phyloP scores from a whole-genome alignment of 306 rosid genomes.

The Urtica urens region DNA sequence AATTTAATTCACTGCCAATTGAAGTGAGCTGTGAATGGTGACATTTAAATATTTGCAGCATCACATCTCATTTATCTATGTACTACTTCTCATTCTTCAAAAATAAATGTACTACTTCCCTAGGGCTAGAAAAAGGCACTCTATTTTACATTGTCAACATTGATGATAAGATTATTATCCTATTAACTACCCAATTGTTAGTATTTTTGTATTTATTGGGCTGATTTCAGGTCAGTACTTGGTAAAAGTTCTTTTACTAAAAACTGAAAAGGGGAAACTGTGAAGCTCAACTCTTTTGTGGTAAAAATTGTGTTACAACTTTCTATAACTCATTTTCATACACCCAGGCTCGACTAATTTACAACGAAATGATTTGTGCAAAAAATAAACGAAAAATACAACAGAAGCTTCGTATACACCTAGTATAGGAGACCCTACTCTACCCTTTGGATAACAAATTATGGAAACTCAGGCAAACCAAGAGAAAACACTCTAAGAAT shows the following conservation, averaged over 20 bases:
- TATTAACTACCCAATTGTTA: too few relatives aligned
- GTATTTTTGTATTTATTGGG: too few relatives aligned
- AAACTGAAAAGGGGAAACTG: neutral
- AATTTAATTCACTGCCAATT: neutral
- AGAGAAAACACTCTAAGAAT: conserved; percentile 29
- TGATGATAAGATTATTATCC: too few relatives aligned
- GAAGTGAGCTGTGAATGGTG: neutral
- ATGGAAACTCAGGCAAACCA: conserved; percentile 32
- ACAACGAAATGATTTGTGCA: conserved; percentile 31
- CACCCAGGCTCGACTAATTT: conserved; percentile 8
- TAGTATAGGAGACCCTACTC: conserved; percentile 24
- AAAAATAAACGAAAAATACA: too few relatives aligned
- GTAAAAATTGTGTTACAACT: neutral
- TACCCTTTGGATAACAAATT: conserved; percentile 61
- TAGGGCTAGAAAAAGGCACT: too few relatives aligned
- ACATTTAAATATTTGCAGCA: neutral
- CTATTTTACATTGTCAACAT: too few relatives aligned
- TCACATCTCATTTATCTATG: neutral
- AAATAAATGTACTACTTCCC: too few relatives aligned
- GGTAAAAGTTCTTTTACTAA: too few relatives aligned
- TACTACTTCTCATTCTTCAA: neutral
- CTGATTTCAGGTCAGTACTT: too few relatives aligned
- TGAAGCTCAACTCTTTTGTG: neutral
- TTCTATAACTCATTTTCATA: conserved; percentile 4
- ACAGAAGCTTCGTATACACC: conserved; percentile 4